Percentiles rank a stretch among this genome's conserved stretches.
phyloP scores from a whole-genome alignment of 208 protist genomes.

The Trypanosoma scelopori region DNA sequence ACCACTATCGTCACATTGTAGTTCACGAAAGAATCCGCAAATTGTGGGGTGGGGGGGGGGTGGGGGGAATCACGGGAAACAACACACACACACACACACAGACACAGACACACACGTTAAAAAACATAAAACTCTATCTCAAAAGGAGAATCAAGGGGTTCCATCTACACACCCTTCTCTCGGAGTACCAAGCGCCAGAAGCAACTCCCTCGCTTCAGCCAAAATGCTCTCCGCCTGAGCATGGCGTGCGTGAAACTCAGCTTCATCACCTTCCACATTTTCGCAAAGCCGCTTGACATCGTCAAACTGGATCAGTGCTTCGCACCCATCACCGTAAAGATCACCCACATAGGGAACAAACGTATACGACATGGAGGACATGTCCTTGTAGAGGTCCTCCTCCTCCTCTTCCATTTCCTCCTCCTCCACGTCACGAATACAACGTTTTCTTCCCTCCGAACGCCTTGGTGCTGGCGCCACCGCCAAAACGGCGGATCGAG shows the following conservation, averaged over 20 bases:
- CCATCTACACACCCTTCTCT: not conserved
- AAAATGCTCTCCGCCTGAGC: slow-evolving; percentile 49
- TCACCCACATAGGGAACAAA: slow-evolving; percentile 77
- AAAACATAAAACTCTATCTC: not conserved
- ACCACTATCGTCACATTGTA: too few species aligned
- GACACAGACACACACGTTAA: too few species aligned
- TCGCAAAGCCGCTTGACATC: slow-evolving; percentile 56
- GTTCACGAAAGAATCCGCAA: too few species aligned
- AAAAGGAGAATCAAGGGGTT: not conserved
- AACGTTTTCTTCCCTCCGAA: slow-evolving; percentile 6
- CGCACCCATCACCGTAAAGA: slow-evolving; percentile 44
- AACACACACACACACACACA: too few species aligned
- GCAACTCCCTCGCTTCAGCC: slow-evolving; percentile 39
- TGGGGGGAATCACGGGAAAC: too few species aligned
- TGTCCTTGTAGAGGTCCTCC: not conserved
- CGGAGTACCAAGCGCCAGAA: slow-evolving; percentile 30
- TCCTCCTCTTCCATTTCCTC: not conserved
- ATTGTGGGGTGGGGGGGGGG: too few species aligned
- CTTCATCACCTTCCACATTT: slow-evolving; percentile 47
- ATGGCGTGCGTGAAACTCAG: slow-evolving; percentile 46
- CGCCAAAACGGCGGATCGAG: too few species aligned
- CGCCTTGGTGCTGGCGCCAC: not conserved
- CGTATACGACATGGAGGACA: slow-evolving; percentile 10
- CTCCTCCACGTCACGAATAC: not conserved
- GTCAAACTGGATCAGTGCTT: slow-evolving; percentile 57